These are phyloP conservation scores for Paracorniculantispora psalliotae DNA, from an alignment of 2,329 filamentous ascomycete species.

Conservation along the genomic window DNA sequence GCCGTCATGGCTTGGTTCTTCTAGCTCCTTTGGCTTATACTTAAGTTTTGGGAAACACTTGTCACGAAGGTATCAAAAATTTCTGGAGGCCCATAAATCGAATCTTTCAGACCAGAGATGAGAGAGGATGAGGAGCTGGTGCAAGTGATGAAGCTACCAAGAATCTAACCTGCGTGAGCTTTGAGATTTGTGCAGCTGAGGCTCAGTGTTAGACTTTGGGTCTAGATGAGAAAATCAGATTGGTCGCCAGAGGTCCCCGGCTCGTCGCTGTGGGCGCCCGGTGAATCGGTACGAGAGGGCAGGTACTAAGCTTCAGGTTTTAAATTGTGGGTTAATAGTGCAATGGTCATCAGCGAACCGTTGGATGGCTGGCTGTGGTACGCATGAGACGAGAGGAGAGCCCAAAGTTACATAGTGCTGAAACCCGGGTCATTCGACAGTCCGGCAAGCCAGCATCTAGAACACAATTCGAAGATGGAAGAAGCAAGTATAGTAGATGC, in stretches of 20 bases:
- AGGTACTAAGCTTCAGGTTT: neutral
- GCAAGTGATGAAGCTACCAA: neutral
- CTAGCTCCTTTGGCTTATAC: neutral
- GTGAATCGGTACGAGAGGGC: neutral
- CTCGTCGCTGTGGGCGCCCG: conserved; percentile 1
- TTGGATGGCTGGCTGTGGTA: neutral
- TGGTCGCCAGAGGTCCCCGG: neutral
- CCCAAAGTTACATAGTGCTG: neutral
- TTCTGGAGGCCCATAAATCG: neutral
- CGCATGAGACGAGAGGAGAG: neutral
- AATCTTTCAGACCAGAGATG: neutral
- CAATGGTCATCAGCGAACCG: neutral
- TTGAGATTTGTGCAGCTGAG: neutral
- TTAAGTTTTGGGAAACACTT: neutral
- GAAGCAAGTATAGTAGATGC: neutral
- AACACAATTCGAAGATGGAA: neutral
- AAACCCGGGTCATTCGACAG: neutral
- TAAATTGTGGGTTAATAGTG: neutral
- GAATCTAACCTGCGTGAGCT: neutral
- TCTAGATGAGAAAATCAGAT: neutral
- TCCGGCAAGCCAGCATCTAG: neutral
- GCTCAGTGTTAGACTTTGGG: neutral
- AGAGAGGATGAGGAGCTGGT: neutral
- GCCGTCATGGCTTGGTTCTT: neutral
- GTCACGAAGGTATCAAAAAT: neutral